phyloP scores from a whole-genome alignment of 208 protist genomes.

The Trypanosoma melophagium region DNA sequence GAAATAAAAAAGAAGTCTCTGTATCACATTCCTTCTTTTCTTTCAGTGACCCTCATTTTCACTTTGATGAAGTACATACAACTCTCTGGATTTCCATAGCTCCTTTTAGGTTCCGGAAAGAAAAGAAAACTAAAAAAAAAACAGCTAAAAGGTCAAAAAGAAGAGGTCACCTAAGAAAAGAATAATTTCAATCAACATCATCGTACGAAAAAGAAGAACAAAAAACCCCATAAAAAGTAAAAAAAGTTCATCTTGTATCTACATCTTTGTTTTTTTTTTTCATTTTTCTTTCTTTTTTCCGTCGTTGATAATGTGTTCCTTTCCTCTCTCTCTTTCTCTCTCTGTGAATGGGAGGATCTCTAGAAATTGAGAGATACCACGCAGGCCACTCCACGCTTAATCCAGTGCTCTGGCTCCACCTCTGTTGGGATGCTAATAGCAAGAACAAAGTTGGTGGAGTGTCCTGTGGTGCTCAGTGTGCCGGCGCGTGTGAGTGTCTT shows the following conservation, averaged over 20 bases:
- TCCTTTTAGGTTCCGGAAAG: too few species aligned
- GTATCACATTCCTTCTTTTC: background rate
- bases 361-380: constrained; percentile 89
- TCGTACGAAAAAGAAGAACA: background rate
- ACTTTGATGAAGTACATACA: too few species aligned
- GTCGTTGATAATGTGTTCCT: background rate
- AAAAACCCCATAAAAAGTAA: background rate
- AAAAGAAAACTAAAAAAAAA: too few species aligned
- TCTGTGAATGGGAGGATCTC: constrained; percentile 3
- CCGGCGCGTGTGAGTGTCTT: constrained; percentile 95
- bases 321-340: constrained; percentile 5
- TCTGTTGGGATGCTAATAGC: constrained; percentile 93
- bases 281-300: constrained; percentile 9
- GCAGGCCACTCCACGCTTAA: constrained; percentile 93
- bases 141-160: too few species aligned
- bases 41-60: background rate
- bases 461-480: constrained; percentile 97
- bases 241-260: background rate
- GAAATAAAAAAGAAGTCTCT: too few species aligned
- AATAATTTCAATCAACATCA: background rate
- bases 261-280: constrained; percentile 4
- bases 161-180: too few species aligned
- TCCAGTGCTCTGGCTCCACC: constrained; percentile 90
- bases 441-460: constrained; percentile 98
- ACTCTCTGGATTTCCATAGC: too few species aligned